Conservation (phyloP, 208 protist species). For the Porcisia hertigi region DNA sequence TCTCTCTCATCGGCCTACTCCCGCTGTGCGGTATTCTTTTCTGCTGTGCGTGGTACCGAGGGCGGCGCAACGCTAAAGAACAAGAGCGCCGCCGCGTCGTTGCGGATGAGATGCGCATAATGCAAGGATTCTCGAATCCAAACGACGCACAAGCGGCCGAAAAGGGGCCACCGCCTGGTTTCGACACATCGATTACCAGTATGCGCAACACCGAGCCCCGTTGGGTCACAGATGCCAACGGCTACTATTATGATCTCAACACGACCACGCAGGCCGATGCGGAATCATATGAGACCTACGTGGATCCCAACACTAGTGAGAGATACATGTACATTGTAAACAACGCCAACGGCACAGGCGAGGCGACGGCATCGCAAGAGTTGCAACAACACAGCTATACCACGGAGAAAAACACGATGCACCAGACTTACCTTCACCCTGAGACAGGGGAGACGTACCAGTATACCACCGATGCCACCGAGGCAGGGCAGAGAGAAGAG, state of each 20-base stretch:
- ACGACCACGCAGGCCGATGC: background rate
- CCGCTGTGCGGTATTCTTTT: slow-evolving; percentile 47
- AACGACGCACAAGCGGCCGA: background rate
- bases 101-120: slow-evolving; percentile 64
- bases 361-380: slow-evolving; percentile 3
- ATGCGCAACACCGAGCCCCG: slow-evolving; percentile 4
- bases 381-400: background rate
- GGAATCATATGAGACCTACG: slow-evolving; percentile 20
- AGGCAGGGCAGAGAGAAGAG: background rate
- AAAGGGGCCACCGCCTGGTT: slow-evolving; percentile 13
- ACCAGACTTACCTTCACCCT: slow-evolving; percentile 43
- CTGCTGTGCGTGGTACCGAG: slow-evolving; percentile 60
- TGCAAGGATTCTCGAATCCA: slow-evolving; percentile 44
- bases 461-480: slow-evolving; percentile 4
- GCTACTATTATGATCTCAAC: slow-evolving; percentile 57
- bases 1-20: slow-evolving; percentile 55
- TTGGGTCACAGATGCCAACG: slow-evolving; percentile 55
- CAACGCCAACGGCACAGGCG: background rate
- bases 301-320: slow-evolving; percentile 35
- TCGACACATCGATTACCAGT: slow-evolving; percentile 19
- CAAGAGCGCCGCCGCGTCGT: slow-evolving; percentile 44
- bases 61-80: slow-evolving; percentile 56
- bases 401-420: background rate
- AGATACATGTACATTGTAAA: slow-evolving; percentile 29
- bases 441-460: slow-evolving; percentile 33